Evolutionary conservation across 2,329 filamentous ascomycete species (phyloP), one percentile per base, ranked within the genome.

Genomic region (Pseudogymnoascus sp.): DNA sequence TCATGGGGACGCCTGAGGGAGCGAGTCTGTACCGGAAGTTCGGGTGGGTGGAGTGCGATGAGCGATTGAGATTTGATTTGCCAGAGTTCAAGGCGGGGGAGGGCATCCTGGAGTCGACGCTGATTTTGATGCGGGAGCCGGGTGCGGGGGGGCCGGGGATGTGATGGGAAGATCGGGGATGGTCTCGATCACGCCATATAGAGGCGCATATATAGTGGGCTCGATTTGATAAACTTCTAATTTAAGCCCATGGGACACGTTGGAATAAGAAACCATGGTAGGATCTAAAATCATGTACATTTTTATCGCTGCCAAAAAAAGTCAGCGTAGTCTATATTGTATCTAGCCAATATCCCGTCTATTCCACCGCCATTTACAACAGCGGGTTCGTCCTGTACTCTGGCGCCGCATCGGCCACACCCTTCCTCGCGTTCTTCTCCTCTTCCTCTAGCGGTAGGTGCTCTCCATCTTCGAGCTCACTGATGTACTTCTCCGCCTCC

Each of bases 401-500:
- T 15, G 83, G 82, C 11, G 80, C 83, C 31, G 81, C 78, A 61
- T 79, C 82, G 68, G 81, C 82, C 67, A 75, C 74, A 66, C 83
- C 69, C 79, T 73, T 73, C 61, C 69, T 66, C 2, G 71, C 69
- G 35, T 79, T 74, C 65, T 78, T 75, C 61, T 78, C 77, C 53
- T 76, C 74, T 6, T 19, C 46, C 21, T 56, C 42, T 5, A 62
- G 31, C 26, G 50, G 50, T 7, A 33, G 38, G 23, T 35, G 31
- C 33, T 62, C 31, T 37, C 60, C 62, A 62, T 72, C 71, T 53
- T 74, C 72, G 50, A 67, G 77, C 72, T 97, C 93, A 5, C 90
- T 82, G 62, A 99, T 80, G 80, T 84, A 97, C 77, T 96, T 96
- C 79, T 99, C 95, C 9, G 93, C 93, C 74, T 99, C 95, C 62